Base-by-base conservation (phyloP, 2,329 filamentous ascomycete species). In the Cercospora janseana region DNA sequence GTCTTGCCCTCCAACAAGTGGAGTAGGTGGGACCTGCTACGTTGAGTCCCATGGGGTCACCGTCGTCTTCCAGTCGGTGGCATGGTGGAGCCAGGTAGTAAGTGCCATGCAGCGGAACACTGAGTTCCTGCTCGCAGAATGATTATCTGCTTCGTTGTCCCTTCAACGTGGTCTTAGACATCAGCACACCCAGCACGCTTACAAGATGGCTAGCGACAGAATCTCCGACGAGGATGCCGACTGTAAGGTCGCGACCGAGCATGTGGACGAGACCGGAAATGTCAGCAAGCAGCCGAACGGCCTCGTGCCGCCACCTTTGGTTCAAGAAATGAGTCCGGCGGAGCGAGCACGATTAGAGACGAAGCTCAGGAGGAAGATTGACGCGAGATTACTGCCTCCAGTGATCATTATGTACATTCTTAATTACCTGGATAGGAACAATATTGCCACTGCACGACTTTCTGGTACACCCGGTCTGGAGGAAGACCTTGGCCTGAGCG, bases 401-500 rank as follows among this genome's bases (percentile, higher is more conserved):
- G 73, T 89, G 50, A 80, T 89, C 40, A 66, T 88, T 57, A 86
- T 89, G 72, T 89, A 88, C 63, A 87, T 89, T 65, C 75, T 86
- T 71, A 88, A 89, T 69, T 89, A 87, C 66, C 69, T 86, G 9
- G 80, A 83, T 29, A 29, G 57, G 34, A 60, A 62, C 54, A 55
- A 62, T 32, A 64, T 65, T n/a, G 62, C 61, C n/a, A 60, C 59
- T 4, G 62, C 63, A 4, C 52, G 61, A 32, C 50, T 65, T 8
- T 34, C 56, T 27, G 57, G 59, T 18, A 55, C 55, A 3, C 74
- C 74, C 4, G 69, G 74, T 49, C 57, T 77, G 3, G 72, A 76
- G 51, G 60, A 69, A 7, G 75, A 78, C 37, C 63, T 76, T 12
- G 63, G 66, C 6, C 63, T 77, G 57, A 66, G 64, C 2, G 72